Evolutionary conservation across 2,329 filamentous ascomycete species (phyloP).

Genomic region (Fusarium mangiferae): DNA sequence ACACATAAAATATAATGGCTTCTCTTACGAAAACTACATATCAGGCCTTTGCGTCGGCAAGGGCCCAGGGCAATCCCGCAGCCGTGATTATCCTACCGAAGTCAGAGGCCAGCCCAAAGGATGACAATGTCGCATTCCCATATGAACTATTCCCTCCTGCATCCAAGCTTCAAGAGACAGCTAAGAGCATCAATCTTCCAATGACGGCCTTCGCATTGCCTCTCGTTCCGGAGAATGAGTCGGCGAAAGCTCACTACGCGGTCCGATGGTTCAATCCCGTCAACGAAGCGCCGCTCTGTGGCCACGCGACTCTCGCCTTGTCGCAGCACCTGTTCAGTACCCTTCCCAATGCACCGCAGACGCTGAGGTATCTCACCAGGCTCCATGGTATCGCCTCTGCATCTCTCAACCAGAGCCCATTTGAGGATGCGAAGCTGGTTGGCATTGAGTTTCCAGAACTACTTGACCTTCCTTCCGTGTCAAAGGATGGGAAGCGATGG

Average conservation of each 20-base stretch:
- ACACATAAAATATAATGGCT: rapidly evolving
- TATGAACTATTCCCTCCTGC: not conserved
- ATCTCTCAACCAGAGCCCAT: not conserved
- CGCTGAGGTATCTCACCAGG: not conserved
- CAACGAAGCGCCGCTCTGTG: slow-evolving; percentile 6
- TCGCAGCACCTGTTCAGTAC: slow-evolving; percentile 1
- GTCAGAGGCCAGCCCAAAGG: rapidly evolving
- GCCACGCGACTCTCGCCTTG: not conserved
- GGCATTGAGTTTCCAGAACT: slow-evolving; percentile 10
- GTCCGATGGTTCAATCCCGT: slow-evolving; percentile 15
- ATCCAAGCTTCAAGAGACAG: not conserved
- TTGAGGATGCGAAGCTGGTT: not conserved
- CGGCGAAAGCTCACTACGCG: not conserved
- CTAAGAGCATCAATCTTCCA: rapidly evolving
- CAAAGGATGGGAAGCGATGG: not conserved
- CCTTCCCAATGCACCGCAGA: not conserved
- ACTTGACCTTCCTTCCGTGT: not conserved
- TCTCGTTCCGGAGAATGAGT: not conserved
- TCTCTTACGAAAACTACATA: not conserved
- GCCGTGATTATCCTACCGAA: not conserved
- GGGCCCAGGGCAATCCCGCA: slow-evolving; percentile 4
- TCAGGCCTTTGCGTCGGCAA: not conserved
- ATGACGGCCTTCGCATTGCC: not conserved
- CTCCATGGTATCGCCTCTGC: slow-evolving; percentile 7
- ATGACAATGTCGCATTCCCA: not conserved